These are phyloP conservation scores for Phialophora tarda DNA, from an alignment of 2,329 filamentous ascomycete species.

Conservation along the genomic window DNA sequence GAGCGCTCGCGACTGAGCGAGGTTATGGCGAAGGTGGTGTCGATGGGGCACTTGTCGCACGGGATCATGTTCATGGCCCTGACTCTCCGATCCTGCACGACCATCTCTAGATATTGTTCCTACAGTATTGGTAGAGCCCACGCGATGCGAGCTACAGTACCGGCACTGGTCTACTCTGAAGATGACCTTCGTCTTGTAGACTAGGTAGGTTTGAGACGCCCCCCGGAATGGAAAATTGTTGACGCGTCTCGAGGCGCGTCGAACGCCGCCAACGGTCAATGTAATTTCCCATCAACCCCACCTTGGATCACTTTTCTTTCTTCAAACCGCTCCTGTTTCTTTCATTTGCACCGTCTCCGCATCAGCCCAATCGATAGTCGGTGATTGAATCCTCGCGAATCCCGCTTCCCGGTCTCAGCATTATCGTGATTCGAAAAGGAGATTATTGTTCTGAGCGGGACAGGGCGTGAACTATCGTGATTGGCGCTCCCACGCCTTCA, in stretches of 20 bases:
- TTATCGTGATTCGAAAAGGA: constrained; percentile 15
- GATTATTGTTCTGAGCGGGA: constrained; percentile 15
- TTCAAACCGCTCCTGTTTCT: constrained; percentile 25
- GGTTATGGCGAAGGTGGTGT: constrained; percentile 5
- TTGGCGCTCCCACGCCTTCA: constrained; percentile 22
- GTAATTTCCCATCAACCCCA: constrained; percentile 30
- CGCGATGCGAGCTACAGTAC: not conserved
- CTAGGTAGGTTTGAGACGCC: no score
- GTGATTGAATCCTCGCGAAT: not conserved
- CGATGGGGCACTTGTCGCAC: constrained; percentile 6
- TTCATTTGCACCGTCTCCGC: constrained; percentile 10
- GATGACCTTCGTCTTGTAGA: no score
- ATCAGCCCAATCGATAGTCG: constrained; percentile 32
- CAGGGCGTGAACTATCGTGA: constrained; percentile 14
- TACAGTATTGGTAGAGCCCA: not conserved
- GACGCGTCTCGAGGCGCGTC: constrained; percentile 12
- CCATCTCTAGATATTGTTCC: not conserved
- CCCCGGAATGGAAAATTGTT: constrained; percentile 7
- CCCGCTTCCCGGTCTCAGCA: constrained; percentile 9
- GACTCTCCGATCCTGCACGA: constrained; percentile 14
- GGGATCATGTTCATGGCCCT: constrained; percentile 1
- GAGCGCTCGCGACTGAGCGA: constrained; percentile 12
- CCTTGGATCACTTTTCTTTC: constrained; percentile 13
- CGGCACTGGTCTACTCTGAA: not conserved
- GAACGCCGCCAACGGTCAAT: not conserved